Evolutionary conservation across 768 basidiomycete genomes (phyloP), one percentile per base, ranked within the genome.

Genomic region (Panellus pusillus): DNA sequence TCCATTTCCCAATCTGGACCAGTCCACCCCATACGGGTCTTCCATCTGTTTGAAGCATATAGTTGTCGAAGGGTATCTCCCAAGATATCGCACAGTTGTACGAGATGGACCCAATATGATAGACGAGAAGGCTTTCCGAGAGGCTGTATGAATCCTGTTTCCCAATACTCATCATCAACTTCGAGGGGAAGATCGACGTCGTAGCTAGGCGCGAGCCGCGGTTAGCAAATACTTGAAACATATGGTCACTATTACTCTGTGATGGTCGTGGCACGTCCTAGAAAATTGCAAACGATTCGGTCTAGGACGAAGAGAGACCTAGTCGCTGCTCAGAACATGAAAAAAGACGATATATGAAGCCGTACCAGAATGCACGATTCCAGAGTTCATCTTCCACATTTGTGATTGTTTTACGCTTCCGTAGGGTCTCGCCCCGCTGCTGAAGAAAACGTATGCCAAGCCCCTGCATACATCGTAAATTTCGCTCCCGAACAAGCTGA

Each of bases 91-190:
- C 67, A 68, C 2, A 82, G 66, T 37, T 72, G 72, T 28, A 75
- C 60, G 6, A 66, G 60, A 38, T 66, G 68, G 43, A 73, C 67
- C 52, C 78, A 75, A 45, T 68, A 74, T 1, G 76, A 51, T 3
- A 78, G 57, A 14, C 55, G 58, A 9, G 73, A 71, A 0, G 74
- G 72, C 53, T 67, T 71, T 9, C 64, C 70, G 3, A 68, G 59
- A 1, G 81, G 81, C 62, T 82, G 81, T 40, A 72, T 70, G 64
- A 77, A 80, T 12, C 58, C 75, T 76, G 51, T 65, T 9, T 68
- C 70, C 81, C 82, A 85, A 49, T 78, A 84, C 40, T 84, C 82
- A 60, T 86, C 83, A 52, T 73, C 70, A 52, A 70, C 67, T 57
- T 83, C 79, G 15, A 79, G 76, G 29, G 77, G 78, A 3, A 76